These are phyloP conservation scores for Herpotrichia juniperi DNA, from an alignment of 2,329 filamentous ascomycete species.

Conservation along the genomic window DNA sequence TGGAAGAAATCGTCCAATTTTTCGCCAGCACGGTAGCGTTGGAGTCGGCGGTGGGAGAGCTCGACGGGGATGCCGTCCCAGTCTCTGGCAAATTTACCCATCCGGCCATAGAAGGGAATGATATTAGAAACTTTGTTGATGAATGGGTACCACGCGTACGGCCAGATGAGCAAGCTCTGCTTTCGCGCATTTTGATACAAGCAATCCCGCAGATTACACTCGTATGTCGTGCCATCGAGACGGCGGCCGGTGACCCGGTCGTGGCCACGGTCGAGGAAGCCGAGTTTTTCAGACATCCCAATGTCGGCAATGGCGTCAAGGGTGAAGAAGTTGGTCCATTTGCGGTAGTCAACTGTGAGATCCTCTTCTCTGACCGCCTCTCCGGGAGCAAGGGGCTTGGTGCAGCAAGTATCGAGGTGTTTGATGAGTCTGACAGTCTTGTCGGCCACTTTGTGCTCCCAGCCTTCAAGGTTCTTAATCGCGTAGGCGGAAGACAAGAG, in stretches of 20 bases:
- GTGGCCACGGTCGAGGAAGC: slow-evolving; percentile 58
- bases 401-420: slow-evolving; percentile 52
- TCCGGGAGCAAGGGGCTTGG: slow-evolving; percentile 36
- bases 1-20: slow-evolving; percentile 66
- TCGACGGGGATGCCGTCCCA: slow-evolving; percentile 58
- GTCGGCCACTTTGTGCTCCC: slow-evolving; percentile 62
- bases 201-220: slow-evolving; percentile 56
- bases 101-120: slow-evolving; percentile 52
- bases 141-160: slow-evolving; percentile 58
- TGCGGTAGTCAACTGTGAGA: slow-evolving; percentile 57
- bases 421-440: slow-evolving; percentile 54
- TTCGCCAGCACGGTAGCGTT: slow-evolving; percentile 58
- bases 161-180: slow-evolving; percentile 59
- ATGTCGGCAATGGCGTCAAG: slow-evolving; percentile 64
- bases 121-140: slow-evolving; percentile 56
- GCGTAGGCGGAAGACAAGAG: slow-evolving; percentile 59
- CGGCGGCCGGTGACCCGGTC: slow-evolving; percentile 52
- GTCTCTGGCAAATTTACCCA: slow-evolving; percentile 49
- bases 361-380: slow-evolving; percentile 42
- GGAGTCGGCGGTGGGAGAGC: slow-evolving; percentile 51
- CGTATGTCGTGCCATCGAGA: slow-evolving; percentile 54
- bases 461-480: slow-evolving; percentile 59
- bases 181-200: slow-evolving; percentile 59
- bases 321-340: slow-evolving; percentile 62
- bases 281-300: slow-evolving; percentile 58